Evolutionary conservation across 139 green algal species (phyloP), one percentile per base, ranked within the genome.

Genomic region (Pleodorina starrii): DNA sequence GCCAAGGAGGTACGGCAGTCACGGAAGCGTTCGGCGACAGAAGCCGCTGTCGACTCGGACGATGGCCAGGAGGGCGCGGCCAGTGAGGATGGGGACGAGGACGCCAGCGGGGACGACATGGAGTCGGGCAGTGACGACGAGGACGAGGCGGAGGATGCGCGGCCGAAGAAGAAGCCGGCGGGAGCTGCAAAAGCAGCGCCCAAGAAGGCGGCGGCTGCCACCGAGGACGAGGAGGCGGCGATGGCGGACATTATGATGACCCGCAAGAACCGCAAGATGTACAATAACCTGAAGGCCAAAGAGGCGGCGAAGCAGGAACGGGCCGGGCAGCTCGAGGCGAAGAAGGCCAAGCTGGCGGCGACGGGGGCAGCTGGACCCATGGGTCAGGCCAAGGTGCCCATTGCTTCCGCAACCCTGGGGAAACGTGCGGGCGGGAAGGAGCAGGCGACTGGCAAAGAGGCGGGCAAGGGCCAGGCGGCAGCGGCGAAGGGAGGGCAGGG

Each of bases 181-280:
- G 54, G 54, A 25, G 54, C 60, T 66, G 43, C n/a, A 44, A 51
- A 9, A 54, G 75, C 9, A 54, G 84, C 74, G 51, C 88, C 78
- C 36, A 81, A 89, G 77, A 84, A 54, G 21, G 21, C 66, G 44
- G 59, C 54, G 35, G 59, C 87, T 29, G 84, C 90, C n/a, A 90
- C 92, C 19, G 93, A 91, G 7, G 93, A 93, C 29, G 94, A 97
- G 32, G 93, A 95, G 76, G 89, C 91, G 46, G 91, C 84, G 4
- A 96, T 99, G 93, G 95, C 95, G 54, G 94, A 96, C 69, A 96
- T 98, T 1, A 97, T 99, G 95, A 98, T 99, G 95, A 96, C 94
- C 14, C 93, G 96, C 78, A 99, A 99, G 94, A 93, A 90, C 29
- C 86, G 93, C 23, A 97, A 97, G 91, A 84, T 98, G 87, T 99